Base-by-base conservation (phyloP, 1,284 basidiomycete species). In the Garcileccinum viscosum region DNA sequence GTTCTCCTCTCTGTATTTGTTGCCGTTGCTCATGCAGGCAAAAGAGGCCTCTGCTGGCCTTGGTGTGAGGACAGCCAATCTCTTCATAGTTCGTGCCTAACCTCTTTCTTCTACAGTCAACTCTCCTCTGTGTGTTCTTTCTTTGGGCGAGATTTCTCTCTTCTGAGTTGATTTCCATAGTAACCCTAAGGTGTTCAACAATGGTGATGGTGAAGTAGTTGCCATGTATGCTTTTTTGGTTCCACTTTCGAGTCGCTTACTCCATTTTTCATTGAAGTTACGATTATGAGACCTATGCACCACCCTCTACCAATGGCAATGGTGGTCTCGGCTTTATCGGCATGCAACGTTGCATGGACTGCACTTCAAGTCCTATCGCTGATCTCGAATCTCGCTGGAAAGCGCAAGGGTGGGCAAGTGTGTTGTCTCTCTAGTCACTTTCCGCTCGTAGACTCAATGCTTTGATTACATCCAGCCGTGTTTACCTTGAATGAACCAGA, bases 401-500 rank as follows among this genome's bases (percentile, higher is more conserved):
- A 63, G 24, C 69, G 5, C 78, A 79, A 56, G 71, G 73, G 8
- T 83, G 83, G 81, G 61, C 70, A 24, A 79, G 79, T 79, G 67
- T 8, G 78, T 71, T 11, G 44, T 5, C 42, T 56, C 17, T 9
- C 38, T 24, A 27, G 17, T 62, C n/a, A 0, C 32, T 27, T 11
- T 32, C 40, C 64, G 4, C 7, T 56, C n/a, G 8, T 62, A 8
- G 11, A 47, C 69, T 61, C 22, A 59, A 22, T 15, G 1, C 44
- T 30, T 63, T 37, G 42, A 61, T n/a, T n/a, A 4, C 33, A 3
- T 33, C 9, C 56, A 82, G 80, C 80, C 19, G 75, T 84, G 2
- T 84, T 83, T 71, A 82, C 53, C 59, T 63, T 83, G 70, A 82
- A 82, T 47, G 81, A 82, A 66, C 82, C 81, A 9, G 81, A 82